These are phyloP conservation scores for Alternaria metachromatica DNA, from an alignment of 2,329 filamentous ascomycete genomes.

Conservation along the genomic window DNA sequence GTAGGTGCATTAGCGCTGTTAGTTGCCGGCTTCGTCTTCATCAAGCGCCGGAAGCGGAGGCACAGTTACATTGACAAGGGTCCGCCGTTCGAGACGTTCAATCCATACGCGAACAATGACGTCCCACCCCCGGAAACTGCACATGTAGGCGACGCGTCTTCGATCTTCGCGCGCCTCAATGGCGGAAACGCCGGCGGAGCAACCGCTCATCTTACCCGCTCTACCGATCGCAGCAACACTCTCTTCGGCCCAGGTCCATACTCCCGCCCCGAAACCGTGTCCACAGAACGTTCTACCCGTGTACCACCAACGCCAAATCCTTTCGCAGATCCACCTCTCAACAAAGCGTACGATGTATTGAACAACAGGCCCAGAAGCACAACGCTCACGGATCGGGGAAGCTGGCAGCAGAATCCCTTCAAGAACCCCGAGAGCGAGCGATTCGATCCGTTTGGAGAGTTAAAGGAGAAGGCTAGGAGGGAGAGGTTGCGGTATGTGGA, in stretches of 20 bases:
- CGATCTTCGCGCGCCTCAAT: conserved; percentile 17
- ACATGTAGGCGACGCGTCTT: conserved; percentile 19
- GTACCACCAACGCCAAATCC: conserved; percentile 40
- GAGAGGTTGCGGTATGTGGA: conserved; percentile 38
- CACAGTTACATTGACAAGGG: conserved; percentile 20
- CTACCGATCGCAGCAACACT: conserved; percentile 31
- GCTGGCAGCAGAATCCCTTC: conserved; percentile 46
- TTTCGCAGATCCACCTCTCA: conserved; percentile 44
- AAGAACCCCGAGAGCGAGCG: conserved; percentile 42
- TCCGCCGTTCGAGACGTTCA: conserved; percentile 35
- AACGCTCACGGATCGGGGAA: conserved; percentile 44
- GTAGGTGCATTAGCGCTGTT: conserved; percentile 38
- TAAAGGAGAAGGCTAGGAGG: conserved; percentile 40
- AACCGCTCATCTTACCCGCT: conserved; percentile 28
- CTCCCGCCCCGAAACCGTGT: conserved; percentile 42
- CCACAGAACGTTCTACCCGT: conserved; percentile 26
- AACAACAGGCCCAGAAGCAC: conserved; percentile 41
- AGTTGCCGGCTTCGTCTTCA: conserved; percentile 27
- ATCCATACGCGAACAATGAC: conserved; percentile 30
- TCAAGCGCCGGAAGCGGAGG: conserved; percentile 33
- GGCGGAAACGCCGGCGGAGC: not conserved
- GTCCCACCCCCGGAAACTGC: conserved; percentile 31
- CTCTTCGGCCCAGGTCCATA: conserved; percentile 38
- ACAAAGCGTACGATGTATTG: conserved; percentile 47
- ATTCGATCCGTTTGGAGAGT: conserved; percentile 48